phyloP scores from a whole-genome alignment of 2,329 filamentous ascomycete species.

The Neocatenulostroma microsporum region DNA sequence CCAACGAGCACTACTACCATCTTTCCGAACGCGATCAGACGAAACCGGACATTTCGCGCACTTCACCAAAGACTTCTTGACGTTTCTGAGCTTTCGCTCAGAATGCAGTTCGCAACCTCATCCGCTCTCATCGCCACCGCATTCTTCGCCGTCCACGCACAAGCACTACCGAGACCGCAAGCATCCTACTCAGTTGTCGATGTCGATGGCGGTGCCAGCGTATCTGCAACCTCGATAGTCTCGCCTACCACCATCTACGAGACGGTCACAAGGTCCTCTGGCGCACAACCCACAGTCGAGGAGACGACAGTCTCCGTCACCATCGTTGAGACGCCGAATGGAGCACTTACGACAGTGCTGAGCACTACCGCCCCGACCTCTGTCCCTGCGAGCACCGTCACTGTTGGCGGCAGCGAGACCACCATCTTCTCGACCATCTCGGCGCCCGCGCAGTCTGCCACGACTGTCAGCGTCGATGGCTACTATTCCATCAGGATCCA shows the following conservation, averaged over 20 bases:
- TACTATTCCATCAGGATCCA: not conserved
- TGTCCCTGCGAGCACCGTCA: not conserved
- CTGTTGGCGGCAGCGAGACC: not conserved
- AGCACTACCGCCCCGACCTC: constrained; percentile 5
- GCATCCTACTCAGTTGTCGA: constrained; percentile 26
- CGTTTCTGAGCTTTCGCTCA: constrained; percentile 2
- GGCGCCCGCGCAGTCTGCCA: not conserved
- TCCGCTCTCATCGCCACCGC: constrained; percentile 13
- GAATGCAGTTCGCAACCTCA: constrained; percentile 4
- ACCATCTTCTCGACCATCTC: constrained; percentile 1
- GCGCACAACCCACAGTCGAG: constrained; percentile 8
- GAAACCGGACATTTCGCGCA: not conserved
- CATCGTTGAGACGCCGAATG: constrained; percentile 4
- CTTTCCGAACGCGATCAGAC: not conserved
- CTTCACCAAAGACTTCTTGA: not conserved
- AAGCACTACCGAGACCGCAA: constrained; percentile 20
- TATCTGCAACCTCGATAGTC: not conserved
- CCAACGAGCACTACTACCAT: not conserved
- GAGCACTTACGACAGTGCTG: constrained; percentile 9
- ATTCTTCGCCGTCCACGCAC: constrained; percentile 17
- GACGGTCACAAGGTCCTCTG: constrained; percentile 15
- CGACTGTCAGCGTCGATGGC: not conserved
- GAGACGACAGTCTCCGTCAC: constrained; percentile 9
- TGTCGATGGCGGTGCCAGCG: constrained; percentile 21
- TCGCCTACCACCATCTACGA: constrained; percentile 16